Evolutionary conservation across 768 basidiomycete genomes (phyloP), one percentile per base, ranked within the genome.

Genomic region (Leccinum fibrillosum): DNA sequence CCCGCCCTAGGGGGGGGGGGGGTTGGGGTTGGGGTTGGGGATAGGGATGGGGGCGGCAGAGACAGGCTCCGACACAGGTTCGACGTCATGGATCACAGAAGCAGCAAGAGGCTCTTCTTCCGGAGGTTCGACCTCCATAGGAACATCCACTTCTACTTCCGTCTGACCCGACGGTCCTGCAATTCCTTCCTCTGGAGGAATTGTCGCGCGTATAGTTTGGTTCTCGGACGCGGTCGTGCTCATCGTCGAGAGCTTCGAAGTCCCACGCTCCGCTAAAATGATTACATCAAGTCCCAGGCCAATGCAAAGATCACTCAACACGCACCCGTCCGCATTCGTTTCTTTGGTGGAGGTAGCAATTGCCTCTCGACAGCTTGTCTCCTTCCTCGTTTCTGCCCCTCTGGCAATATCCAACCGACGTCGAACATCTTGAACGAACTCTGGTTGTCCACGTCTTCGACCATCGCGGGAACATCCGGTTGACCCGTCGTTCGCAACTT

Each of bases 401-500:
- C 77, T 23, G 92, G 90, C 13, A 95, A 74, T 8, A 96, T 91
- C 93, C 92, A 95, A 1, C 94, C 94, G 23, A 79, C 77, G 58
- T 97, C 88, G 74, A 96, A 96, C 74, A 87, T 73, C 67, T 78
- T 82, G 77, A 96, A 97, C 19, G 86, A 87, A 45, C 82, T 82
- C 55, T 83, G 81, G 45, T 82, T 80, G 67, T 88, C 89, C 32
- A 95, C 84, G 44, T 85, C 78, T n/a, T 85, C 80, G 3, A 92
- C 86, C 54, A 89, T 74, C 25, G 81, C 78, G 4, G 86, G 82
- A 2, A 78, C 67, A 2, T 77, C 77, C 13, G 76, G 61, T 50
- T 72, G 69, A 57, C 73, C 66, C 23, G 55, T 15, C 37, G 26
- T 17, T 17, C 71, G 72, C 28, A 34, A 37, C 44, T 68, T 62